Percentiles rank a stretch among this genome's conserved stretches.
Evolutionary conservation across 345 rosid species (phyloP).

Genomic region (Eucalyptus regnans): DNA sequence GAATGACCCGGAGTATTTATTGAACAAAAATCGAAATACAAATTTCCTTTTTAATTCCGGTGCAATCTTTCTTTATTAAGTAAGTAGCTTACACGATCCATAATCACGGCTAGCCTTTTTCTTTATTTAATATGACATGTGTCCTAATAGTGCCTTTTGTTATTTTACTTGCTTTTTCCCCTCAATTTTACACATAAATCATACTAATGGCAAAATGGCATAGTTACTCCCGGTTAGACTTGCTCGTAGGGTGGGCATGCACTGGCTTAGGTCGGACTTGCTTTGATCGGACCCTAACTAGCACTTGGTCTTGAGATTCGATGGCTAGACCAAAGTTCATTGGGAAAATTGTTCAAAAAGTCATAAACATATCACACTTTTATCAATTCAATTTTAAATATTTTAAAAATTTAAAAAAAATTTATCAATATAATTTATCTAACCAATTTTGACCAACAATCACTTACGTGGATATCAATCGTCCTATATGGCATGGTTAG

Average conservation of each 20-base stretch:
- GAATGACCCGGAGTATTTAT: neutral
- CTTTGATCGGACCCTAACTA: neutral
- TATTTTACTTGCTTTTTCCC: neutral
- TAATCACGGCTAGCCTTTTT: neutral
- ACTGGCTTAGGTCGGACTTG: neutral
- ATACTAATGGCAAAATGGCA: neutral
- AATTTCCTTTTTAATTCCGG: neutral
- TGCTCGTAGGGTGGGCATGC: neutral
- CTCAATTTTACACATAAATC: neutral
- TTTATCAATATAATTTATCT: too few relatives aligned
- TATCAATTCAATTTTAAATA: too few relatives aligned
- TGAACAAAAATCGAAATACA: neutral
- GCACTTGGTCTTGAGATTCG: neutral
- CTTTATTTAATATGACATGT: neutral
- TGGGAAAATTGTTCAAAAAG: neutral
- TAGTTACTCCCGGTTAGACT: neutral
- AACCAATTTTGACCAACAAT: too few relatives aligned
- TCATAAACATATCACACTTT: neutral
- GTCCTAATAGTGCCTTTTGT: neutral
- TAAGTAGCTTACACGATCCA: neutral
- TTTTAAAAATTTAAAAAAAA: too few relatives aligned
- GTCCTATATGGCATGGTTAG: fast-evolving
- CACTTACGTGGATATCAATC: too few relatives aligned
- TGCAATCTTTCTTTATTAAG: neutral
- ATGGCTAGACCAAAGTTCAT: neutral